Evolutionary conservation across 257 asterid genomes (phyloP).

Genomic region (Parsonsia alboflavescens): DNA sequence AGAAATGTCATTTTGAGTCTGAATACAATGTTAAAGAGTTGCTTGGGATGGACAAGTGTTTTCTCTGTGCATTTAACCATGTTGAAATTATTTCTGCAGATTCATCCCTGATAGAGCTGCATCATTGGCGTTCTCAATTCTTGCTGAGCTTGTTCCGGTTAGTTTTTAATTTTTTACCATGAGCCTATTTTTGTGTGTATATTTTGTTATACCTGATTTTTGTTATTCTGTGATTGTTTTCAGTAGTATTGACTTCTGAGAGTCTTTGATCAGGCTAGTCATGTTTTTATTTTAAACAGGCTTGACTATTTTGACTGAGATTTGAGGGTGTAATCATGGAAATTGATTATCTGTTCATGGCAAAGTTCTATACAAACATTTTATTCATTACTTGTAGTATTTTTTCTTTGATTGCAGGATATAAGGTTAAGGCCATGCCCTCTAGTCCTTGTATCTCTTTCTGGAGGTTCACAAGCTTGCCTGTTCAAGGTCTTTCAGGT

Average conservation of each 20-base stretch:
- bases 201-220: too few relatives aligned
- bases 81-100: slow-evolving; percentile 39
- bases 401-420: slow-evolving; percentile 40
- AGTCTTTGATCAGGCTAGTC: neutral
- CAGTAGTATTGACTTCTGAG: neutral
- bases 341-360: neutral
- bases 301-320: neutral
- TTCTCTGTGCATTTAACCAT: neutral
- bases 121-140: slow-evolving; percentile 62
- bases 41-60: neutral
- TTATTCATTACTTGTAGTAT: slow-evolving; percentile 6
- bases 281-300: neutral
- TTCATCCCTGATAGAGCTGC: slow-evolving; percentile 80
- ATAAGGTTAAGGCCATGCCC: slow-evolving; percentile 65
- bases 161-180: slow-evolving; percentile 15
- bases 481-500: slow-evolving; percentile 92
- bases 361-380: too few relatives aligned
- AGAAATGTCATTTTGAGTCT: neutral
- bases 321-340: neutral
- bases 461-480: slow-evolving; percentile 96
- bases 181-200: neutral
- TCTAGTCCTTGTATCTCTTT: slow-evolving; percentile 60
- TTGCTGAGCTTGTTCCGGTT: slow-evolving; percentile 68
- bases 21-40: neutral
- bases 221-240: neutral